These are phyloP conservation scores for Schoenoplectus triqueter DNA, from an alignment of 202 grass and related monocot genomes.

Conservation along the genomic window DNA sequence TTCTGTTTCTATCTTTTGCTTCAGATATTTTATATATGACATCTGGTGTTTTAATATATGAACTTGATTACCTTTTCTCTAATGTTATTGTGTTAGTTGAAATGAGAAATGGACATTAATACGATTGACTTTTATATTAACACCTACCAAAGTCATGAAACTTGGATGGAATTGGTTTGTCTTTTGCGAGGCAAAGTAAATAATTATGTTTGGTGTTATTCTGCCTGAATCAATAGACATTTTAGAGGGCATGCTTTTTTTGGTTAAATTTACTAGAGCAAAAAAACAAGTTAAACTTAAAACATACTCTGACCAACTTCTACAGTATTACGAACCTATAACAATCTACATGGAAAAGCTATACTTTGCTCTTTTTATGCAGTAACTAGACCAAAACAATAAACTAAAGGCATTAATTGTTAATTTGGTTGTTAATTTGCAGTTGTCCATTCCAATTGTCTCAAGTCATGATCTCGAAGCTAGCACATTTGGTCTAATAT, in stretches of 20 bases:
- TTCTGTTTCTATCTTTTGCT: not conserved
- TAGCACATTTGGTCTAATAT: conserved; percentile 10
- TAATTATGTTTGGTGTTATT: not conserved
- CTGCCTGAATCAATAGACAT: not conserved
- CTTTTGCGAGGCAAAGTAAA: not conserved
- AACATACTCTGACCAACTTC: not conserved
- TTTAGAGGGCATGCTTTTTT: not conserved
- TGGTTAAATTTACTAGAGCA: not conserved
- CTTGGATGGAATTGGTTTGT: not conserved
- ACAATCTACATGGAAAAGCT: not conserved
- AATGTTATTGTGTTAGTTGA: not conserved
- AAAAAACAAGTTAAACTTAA: conserved; percentile 9
- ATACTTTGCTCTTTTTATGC: not conserved
- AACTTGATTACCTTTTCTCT: not conserved
- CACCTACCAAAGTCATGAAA: not conserved
- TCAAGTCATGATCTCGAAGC: not conserved
- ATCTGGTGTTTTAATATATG: not conserved
- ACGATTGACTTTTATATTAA: not conserved
- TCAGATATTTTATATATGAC: not conserved
- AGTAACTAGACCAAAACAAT: not conserved
- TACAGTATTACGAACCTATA: not conserved
- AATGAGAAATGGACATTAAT: not conserved
- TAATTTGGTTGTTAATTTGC: not conserved
- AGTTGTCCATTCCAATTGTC: not conserved
- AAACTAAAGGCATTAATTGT: not conserved